phyloP scores from a whole-genome alignment of 768 basidiomycete genomes.

The Fomitopsis pulvina region DNA sequence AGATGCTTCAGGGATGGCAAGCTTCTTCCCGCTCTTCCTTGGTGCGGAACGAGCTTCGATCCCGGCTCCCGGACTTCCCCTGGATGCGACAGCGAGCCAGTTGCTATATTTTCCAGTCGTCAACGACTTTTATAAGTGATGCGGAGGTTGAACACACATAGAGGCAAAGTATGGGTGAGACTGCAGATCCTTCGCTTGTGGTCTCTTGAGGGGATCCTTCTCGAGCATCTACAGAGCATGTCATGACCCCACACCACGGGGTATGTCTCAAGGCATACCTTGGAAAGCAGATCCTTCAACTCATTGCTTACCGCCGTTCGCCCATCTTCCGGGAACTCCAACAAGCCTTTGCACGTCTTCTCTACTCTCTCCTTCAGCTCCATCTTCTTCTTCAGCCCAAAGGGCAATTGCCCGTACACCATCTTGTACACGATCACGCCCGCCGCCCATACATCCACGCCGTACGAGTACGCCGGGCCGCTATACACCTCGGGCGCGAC shows the following conservation, averaged over 20 bases:
- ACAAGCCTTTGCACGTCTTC: constrained; percentile 4
- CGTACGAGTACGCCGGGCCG: constrained; percentile 34
- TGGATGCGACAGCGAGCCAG: neutral
- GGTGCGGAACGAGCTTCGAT: neutral
- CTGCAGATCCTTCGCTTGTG: constrained; percentile 9
- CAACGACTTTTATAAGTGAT: neutral
- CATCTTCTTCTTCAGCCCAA: constrained; percentile 9
- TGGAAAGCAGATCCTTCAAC: constrained; percentile 9
- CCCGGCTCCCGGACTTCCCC: neutral
- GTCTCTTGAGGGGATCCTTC: constrained; percentile 12
- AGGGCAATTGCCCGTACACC: constrained; percentile 17
- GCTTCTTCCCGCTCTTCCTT: neutral
- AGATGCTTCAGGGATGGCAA: neutral
- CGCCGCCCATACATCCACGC: constrained; percentile 39
- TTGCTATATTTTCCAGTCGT: neutral
- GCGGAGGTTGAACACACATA: constrained; percentile 4
- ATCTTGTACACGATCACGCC: constrained; percentile 32
- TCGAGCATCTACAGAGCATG: constrained; percentile 12
- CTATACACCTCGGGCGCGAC: constrained; percentile 38
- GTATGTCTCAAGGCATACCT: constrained; percentile 1
- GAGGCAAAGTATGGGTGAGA: constrained; percentile 10
- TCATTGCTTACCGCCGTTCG: constrained; percentile 1
- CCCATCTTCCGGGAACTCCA: constrained; percentile 6
- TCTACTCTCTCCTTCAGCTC: constrained; percentile 8
- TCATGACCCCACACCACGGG: neutral